Evolutionary conservation across 23 red algal genomes (phyloP).

Genomic region (Gracilariopsis chorda): DNA sequence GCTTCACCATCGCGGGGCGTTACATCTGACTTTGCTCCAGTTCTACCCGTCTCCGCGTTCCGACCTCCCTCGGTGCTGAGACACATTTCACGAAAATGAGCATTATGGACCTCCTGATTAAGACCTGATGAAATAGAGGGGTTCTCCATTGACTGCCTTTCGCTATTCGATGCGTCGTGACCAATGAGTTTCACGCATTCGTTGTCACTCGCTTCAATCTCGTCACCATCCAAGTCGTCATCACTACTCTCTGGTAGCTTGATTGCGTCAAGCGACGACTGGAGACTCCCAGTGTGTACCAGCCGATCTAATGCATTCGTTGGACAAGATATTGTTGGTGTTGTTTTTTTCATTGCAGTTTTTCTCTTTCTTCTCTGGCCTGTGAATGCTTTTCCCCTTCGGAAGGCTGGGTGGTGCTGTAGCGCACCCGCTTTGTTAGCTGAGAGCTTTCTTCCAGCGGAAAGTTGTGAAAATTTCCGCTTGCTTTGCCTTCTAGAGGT

Average conservation of each 20-base stretch:
- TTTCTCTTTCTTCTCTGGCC: not conserved
- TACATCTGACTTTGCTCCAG: too few relatives aligned
- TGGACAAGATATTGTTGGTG: not conserved
- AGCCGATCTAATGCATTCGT: not conserved
- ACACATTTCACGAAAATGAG: too few relatives aligned
- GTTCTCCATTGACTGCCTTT: too few relatives aligned
- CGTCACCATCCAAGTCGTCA: not conserved
- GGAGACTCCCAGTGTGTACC: constrained; percentile 1
- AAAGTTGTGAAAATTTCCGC: not conserved
- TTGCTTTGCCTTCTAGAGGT: not conserved
- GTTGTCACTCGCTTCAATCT: not conserved
- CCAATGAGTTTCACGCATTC: too few relatives aligned
- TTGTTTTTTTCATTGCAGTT: not conserved
- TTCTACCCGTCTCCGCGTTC: too few relatives aligned
- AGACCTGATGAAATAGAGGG: too few relatives aligned
- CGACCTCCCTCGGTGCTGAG: too few relatives aligned
- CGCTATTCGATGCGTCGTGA: too few relatives aligned
- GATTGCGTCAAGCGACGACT: constrained; percentile 21
- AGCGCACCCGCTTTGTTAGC: not conserved
- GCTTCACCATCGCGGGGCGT: too few relatives aligned
- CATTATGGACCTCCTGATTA: too few relatives aligned
- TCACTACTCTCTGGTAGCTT: not conserved
- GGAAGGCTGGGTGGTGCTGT: not conserved
- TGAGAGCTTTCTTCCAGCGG: not conserved
- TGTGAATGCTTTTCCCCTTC: not conserved